Evolutionary conservation across 2,329 filamentous ascomycete species (phyloP).

Genomic region (Calonectria honghensis): DNA sequence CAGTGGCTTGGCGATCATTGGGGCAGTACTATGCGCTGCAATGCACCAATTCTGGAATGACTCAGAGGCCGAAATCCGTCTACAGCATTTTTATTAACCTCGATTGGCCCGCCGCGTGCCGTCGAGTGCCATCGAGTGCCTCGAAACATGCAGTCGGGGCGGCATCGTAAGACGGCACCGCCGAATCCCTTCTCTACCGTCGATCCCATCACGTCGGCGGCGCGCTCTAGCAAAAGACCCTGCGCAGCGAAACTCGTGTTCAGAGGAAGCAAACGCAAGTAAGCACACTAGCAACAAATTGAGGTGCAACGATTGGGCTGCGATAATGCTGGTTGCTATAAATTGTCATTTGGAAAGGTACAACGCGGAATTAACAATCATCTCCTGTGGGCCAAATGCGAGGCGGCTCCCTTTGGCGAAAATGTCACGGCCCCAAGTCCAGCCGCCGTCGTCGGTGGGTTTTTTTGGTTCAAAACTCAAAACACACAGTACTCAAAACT

Average conservation of each 20-base stretch:
- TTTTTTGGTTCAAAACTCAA: neutral
- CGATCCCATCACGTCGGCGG: slow-evolving; percentile 4
- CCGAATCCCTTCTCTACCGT: neutral
- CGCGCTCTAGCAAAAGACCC: neutral
- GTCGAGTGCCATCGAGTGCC: neutral
- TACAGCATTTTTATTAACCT: neutral
- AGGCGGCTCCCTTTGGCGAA: neutral
- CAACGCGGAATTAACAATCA: neutral
- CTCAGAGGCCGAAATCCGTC: neutral
- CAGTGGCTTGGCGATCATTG: slow-evolving; percentile 12
- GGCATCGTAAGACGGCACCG: neutral
- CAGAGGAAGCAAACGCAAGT: neutral
- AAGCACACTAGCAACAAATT: neutral
- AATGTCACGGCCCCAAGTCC: neutral
- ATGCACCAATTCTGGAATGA: neutral
- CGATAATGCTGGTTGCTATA: neutral
- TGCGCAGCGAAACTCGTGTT: neutral
- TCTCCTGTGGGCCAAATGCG: neutral
- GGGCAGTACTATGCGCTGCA: neutral
- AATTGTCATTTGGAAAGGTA: neutral
- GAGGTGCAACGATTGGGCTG: neutral
- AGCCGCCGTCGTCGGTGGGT: neutral
- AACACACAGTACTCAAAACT: neutral
- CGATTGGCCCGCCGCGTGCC: neutral
- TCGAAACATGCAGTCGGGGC: neutral